Evolutionary conservation across 2,329 filamentous ascomycete species (phyloP).

Genomic region (Cryoendolithus antarcticus): DNA sequence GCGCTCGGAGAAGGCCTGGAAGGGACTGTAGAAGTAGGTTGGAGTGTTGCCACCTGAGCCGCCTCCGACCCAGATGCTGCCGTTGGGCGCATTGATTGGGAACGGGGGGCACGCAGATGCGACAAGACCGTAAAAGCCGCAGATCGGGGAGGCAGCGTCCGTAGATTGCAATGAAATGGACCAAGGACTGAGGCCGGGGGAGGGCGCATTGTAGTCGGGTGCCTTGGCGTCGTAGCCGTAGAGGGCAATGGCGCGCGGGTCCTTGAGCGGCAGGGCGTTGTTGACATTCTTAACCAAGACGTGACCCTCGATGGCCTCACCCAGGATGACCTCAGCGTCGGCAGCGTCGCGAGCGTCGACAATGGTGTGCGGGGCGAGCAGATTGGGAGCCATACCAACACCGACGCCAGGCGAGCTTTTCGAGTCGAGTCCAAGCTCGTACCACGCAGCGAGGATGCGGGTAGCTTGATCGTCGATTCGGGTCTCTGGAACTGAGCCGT

Average conservation of each 20-base stretch:
- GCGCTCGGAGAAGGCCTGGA: constrained; percentile 13
- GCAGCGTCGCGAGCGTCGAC: constrained; percentile 42
- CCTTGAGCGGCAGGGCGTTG: constrained; percentile 40
- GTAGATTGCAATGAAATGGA: background rate
- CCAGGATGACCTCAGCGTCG: constrained; percentile 35
- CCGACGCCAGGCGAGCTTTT: constrained; percentile 6
- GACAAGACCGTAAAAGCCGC: background rate
- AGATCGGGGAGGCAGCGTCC: background rate
- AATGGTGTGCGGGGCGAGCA: constrained; percentile 36
- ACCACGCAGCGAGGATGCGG: constrained; percentile 19
- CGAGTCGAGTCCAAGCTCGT: constrained; percentile 8
- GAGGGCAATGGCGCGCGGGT: constrained; percentile 39
- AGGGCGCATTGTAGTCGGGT: background rate
- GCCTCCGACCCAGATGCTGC: constrained; percentile 18
- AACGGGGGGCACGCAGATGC: background rate
- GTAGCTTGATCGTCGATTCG: constrained; percentile 24
- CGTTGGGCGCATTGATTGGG: constrained; percentile 14
- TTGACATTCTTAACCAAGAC: constrained; percentile 51
- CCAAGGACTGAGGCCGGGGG: background rate
- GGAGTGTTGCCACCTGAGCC: constrained; percentile 18
- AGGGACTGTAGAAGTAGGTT: constrained; percentile 13
- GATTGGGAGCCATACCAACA: constrained; percentile 35
- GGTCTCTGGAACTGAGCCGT: constrained; percentile 19
- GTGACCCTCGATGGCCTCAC: constrained; percentile 48
- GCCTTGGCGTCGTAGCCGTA: constrained; percentile 19